Conservation (phyloP, 768 basidiomycete species). For the Pseudohyphozyma bogoriensis region DNA sequence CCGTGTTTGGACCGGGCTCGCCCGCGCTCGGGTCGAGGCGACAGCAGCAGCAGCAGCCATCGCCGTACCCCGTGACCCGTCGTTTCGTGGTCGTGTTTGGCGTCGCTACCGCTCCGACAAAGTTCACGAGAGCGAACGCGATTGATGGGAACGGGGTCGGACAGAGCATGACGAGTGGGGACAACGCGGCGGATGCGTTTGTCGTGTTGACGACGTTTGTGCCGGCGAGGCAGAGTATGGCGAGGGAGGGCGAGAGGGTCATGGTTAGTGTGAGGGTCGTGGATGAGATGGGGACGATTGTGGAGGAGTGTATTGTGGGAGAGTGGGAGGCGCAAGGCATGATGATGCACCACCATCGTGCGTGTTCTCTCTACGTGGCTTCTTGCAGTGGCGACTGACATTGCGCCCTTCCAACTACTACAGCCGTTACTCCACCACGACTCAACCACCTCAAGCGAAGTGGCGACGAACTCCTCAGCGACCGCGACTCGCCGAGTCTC, state of each 20-base stretch:
- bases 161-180: conserved; percentile 19
- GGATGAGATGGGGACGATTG: conserved; percentile 1
- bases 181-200: conserved; percentile 20
- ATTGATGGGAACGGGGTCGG: conserved; percentile 27
- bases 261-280: conserved; percentile 10
- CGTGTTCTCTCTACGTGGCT: too few species aligned
- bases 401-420: too few species aligned
- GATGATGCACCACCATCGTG: not conserved
- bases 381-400: not conserved
- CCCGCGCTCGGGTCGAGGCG: not conserved
- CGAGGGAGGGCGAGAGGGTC: conserved; percentile 4
- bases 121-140: conserved; percentile 17
- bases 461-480: conserved; percentile 11
- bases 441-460: conserved; percentile 7
- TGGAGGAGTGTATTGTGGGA: conserved; percentile 21
- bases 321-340: conserved; percentile 11
- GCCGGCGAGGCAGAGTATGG: conserved; percentile 11
- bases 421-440: conserved; percentile 3
- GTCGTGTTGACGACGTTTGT: conserved; percentile 25
- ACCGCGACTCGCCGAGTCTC: conserved; percentile 11
- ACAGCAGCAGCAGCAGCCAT: not conserved
- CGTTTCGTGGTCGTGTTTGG: conserved; percentile 20
- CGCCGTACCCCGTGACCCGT: not conserved
- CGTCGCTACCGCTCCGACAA: conserved; percentile 2
- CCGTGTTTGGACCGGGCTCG: conserved; percentile 7